Conservation (phyloP, 108 stramenopile species). For the Nitzschia sp. region DNA sequence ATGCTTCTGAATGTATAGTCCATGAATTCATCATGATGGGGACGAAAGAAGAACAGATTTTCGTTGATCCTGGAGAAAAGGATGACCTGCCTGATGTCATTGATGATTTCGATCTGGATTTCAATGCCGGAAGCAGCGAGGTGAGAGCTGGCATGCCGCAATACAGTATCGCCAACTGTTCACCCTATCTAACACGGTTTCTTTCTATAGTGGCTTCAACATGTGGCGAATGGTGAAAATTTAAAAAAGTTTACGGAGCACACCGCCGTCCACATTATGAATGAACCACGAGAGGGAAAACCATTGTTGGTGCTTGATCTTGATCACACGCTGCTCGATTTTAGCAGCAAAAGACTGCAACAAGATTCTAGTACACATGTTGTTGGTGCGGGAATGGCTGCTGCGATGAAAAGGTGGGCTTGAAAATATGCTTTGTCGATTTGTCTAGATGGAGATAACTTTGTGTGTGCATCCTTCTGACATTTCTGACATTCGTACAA, state of each 20-base stretch:
- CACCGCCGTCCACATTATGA: constrained; percentile 87
- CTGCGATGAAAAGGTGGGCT: constrained; percentile 56
- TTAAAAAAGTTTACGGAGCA: constrained; percentile 83
- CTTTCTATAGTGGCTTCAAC: constrained; percentile 58
- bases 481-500: no score
- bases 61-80: constrained; percentile 84
- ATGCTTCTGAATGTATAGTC: constrained; percentile 13
- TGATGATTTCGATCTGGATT: constrained; percentile 92
- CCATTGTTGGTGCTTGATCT: constrained; percentile 92
- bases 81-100: constrained; percentile 85
- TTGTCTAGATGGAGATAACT: neutral
- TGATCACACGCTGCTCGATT: constrained; percentile 95
- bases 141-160: neutral
- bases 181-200: no score
- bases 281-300: constrained; percentile 79
- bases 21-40: constrained; percentile 94
- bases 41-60: constrained; percentile 90
- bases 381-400: constrained; percentile 27
- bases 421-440: constrained; percentile 1
- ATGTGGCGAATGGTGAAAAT: constrained; percentile 85
- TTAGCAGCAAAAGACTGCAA: constrained; percentile 60
- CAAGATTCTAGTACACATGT: constrained; percentile 28
- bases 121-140: constrained; percentile 49
- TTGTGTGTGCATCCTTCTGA: no score
- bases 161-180: no score